phyloP scores from a whole-genome alignment of 495 filamentous ascomycete genomes.

The Xylaria telfairii region DNA sequence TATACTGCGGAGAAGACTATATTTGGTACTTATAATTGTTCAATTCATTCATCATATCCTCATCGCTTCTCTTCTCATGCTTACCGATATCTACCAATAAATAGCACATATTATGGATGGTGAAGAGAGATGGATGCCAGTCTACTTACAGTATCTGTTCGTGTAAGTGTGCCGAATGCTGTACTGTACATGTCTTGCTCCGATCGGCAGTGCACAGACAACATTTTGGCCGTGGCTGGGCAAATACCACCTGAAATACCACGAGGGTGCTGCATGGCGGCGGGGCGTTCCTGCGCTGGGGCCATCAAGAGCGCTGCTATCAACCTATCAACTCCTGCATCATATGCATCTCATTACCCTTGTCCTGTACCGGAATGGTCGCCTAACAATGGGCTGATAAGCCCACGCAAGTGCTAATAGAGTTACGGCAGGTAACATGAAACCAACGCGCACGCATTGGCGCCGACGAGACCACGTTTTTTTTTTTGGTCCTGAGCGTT shows the following conservation, averaged over 20 bases:
- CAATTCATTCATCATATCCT: too few species aligned
- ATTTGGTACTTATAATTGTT: neutral
- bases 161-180: too few species aligned
- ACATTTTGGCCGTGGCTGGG: neutral
- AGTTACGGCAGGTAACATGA: neutral
- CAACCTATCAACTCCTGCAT: neutral
- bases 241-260: too few species aligned
- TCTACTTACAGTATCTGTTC: too few species aligned
- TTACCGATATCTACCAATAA: too few species aligned
- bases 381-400: neutral
- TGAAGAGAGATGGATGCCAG: too few species aligned
- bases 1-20: neutral
- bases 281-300: constrained; percentile 19
- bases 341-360: neutral
- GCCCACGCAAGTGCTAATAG: neutral
- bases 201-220: neutral
- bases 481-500: neutral
- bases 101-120: too few species aligned
- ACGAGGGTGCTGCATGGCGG: neutral
- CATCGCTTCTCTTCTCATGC: neutral
- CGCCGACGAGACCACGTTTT: neutral
- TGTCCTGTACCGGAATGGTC: neutral
- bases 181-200: neutral
- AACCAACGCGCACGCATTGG: neutral
- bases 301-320: neutral